These are phyloP conservation scores for Blastocystis sp. DNA, from an alignment of 352 stramenopile genomes.

Conservation along the genomic window DNA sequence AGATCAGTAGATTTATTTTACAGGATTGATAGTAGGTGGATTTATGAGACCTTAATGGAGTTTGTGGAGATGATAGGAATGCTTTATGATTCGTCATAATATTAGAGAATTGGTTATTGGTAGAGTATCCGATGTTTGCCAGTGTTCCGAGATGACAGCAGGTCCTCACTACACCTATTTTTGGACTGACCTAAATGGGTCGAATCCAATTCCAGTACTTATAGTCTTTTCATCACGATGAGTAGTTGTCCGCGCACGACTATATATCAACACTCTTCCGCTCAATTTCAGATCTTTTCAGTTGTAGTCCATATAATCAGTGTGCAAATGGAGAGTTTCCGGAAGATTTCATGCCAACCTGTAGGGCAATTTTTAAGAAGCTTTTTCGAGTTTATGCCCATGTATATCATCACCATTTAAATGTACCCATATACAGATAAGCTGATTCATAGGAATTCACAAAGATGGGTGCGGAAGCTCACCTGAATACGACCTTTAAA, in stretches of 20 bases:
- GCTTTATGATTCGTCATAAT: conserved; percentile 37
- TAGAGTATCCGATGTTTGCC: conserved; percentile 45
- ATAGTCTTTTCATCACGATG: too few relatives aligned
- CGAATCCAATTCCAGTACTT: conserved; percentile 14
- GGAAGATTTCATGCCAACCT: conserved; percentile 39
- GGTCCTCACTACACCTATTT: conserved; percentile 65
- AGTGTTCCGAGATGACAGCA: conserved; percentile 57
- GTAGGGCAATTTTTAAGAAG: conserved; percentile 76
- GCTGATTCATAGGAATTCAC: conserved; percentile 75
- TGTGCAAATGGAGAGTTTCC: conserved; percentile 54
- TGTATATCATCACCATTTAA: conserved; percentile 78
- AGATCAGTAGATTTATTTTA: not conserved
- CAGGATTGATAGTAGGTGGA: conserved; percentile 9
- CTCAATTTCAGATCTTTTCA: conserved; percentile 35
- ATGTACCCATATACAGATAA: not conserved
- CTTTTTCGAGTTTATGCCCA: conserved; percentile 83
- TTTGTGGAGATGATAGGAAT: conserved; percentile 35
- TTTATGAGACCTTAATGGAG: conserved; percentile 41
- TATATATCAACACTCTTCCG: conserved; percentile 60
- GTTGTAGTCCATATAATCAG: not conserved
- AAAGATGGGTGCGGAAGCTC: conserved; percentile 80
- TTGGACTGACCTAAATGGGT: conserved; percentile 62
- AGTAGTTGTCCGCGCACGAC: conserved; percentile 40
- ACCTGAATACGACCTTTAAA: conserved; percentile 84
- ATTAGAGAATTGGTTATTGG: not conserved